Percentiles rank a stretch among this genome's conserved stretches.
Conservation (phyloP, 371 early-diverging fungal genomes). For the Rhizomucor pusillus region DNA sequence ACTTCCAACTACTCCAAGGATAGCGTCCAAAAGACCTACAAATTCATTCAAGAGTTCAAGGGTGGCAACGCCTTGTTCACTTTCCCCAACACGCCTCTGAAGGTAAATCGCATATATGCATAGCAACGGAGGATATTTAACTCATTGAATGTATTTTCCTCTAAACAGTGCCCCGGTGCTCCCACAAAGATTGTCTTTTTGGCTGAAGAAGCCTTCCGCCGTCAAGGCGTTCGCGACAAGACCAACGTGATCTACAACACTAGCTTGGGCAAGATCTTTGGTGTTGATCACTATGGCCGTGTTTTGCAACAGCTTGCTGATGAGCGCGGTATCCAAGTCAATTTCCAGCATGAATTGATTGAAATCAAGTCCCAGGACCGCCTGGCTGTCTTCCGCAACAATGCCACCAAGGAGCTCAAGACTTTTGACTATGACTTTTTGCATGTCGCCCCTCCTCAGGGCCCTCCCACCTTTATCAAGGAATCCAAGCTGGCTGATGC, state of each 20-base stretch:
- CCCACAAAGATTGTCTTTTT: slow-evolving; percentile 91
- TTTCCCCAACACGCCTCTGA: slow-evolving; percentile 86
- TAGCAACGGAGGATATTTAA: neutral
- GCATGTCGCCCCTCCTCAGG: slow-evolving; percentile 89
- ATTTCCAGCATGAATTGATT: slow-evolving; percentile 70
- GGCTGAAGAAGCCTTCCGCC: slow-evolving; percentile 81
- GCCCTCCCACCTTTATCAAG: slow-evolving; percentile 76
- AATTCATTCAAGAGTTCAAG: slow-evolving; percentile 71
- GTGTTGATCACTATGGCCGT: slow-evolving; percentile 82
- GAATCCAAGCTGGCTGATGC: slow-evolving; percentile 69
- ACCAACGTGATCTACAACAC: slow-evolving; percentile 73
- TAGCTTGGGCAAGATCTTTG: slow-evolving; percentile 83
- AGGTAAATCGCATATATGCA: slow-evolving; percentile 30
- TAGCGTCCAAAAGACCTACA: slow-evolving; percentile 73
- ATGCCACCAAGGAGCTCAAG: slow-evolving; percentile 53
- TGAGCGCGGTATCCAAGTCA: slow-evolving; percentile 66
- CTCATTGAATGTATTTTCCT: neutral
- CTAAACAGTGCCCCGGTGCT: slow-evolving; percentile 76
- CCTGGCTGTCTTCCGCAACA: slow-evolving; percentile 72
- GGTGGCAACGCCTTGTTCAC: slow-evolving; percentile 89
- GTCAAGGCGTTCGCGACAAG: slow-evolving; percentile 66
- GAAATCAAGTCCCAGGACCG: slow-evolving; percentile 63
- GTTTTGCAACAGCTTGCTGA: slow-evolving; percentile 67
- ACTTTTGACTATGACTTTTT: slow-evolving; percentile 75
- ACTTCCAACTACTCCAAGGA: slow-evolving; percentile 80